These are phyloP conservation scores for Saksenaea oblongispora DNA, from an alignment of 371 early-diverging fungal species.

Conservation along the genomic window DNA sequence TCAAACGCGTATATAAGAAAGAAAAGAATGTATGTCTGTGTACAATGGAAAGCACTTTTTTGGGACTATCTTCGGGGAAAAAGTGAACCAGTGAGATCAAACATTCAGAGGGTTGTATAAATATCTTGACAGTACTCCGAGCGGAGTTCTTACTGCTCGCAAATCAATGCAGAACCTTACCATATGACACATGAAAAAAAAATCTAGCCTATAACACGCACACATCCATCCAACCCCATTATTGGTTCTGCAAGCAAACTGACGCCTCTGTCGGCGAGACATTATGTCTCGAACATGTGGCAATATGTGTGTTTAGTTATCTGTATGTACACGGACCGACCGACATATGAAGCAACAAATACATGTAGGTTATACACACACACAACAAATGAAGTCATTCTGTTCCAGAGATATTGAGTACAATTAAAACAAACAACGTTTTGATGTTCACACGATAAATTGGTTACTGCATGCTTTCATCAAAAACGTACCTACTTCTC, in stretches of 20 bases:
- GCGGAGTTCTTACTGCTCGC: background rate
- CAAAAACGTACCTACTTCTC: background rate
- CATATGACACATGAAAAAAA: background rate
- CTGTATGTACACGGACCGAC: too few relatives aligned
- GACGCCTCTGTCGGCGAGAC: too few relatives aligned
- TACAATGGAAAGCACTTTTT: background rate
- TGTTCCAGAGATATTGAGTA: background rate
- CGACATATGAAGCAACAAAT: too few relatives aligned
- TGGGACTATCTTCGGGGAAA: background rate
- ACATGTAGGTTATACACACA: too few relatives aligned
- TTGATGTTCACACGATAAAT: background rate
- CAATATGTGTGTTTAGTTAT: background rate
- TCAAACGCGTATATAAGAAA: background rate
- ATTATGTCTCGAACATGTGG: too few relatives aligned
- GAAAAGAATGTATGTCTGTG: background rate
- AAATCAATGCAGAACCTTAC: conserved; percentile 4
- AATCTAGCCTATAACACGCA: background rate
- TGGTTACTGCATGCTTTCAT: background rate
- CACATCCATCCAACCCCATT: background rate
- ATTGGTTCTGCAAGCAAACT: background rate
- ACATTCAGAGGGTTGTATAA: background rate
- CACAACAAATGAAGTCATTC: background rate
- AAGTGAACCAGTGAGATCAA: background rate
- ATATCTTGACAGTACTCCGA: background rate
- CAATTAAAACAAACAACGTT: too few relatives aligned